Base-by-base conservation (phyloP, 164 flowering plant species). In the Sedum album region DNA sequence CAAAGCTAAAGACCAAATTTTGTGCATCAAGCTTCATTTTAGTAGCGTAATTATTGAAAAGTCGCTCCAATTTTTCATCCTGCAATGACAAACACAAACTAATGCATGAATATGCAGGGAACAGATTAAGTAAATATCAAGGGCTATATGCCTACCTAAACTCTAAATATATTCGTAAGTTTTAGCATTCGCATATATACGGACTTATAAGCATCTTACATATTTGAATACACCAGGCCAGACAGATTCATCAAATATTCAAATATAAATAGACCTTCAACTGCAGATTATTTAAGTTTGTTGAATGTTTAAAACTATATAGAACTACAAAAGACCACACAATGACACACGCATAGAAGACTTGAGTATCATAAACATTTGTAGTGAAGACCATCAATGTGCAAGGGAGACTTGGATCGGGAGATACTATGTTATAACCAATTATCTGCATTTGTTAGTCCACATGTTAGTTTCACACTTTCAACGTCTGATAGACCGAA, bases 41-140 rank as follows among this genome's bases (percentile, higher is more conserved):
- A 38, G 83, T 87, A 0, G 97, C 93, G 71, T 92, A 95, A 78
- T 75, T 72, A 68, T 86, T 88, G 80, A 95, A 86, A 36, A 95
- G 75, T 69, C 81, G 76, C 73, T 90, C 99, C 76, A 95, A 82
- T 73, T 80, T 92, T 51, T 95, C 99, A 81, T 90, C 97, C 99
- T 90, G 71, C 44, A n/a, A 49, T 48, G 62, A 65, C 6, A 65
- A 13, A 28, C 20, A 11, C n/a, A n/a, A n/a, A n/a, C n/a, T n/a
- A 57, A 26, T 20, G 17, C 33, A 57, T 57, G 31, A 57, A 26
- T 57, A 11, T 14, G 23, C 1, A 8, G 57, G 25, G 57, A 55
- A 33, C 33, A 57, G 62, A 57, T 26, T 57, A 57, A 26, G 17
- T 11, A 57, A 26, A 14, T 30, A 57, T 57, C 17, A 28, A 2